phyloP scores from a whole-genome alignment of 2,329 filamentous ascomycete species.

The Penicillium sp. region DNA sequence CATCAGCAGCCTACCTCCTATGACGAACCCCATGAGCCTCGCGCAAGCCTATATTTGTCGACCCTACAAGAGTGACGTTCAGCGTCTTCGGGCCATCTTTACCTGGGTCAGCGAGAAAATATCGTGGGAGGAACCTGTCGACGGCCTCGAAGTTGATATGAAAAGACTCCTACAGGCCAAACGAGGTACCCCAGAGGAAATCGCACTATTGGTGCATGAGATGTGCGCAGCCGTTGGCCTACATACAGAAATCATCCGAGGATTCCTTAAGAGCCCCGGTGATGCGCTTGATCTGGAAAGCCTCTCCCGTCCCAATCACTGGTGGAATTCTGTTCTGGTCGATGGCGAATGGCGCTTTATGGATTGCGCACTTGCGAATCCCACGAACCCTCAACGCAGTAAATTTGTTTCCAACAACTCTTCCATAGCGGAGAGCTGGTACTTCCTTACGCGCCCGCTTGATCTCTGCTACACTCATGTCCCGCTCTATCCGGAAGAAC shows the following conservation, averaged over 20 bases:
- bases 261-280: slow-evolving; percentile 87
- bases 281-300: slow-evolving; percentile 78
- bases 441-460: slow-evolving; percentile 84
- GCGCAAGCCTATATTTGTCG: slow-evolving; percentile 91
- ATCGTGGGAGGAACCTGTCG: slow-evolving; percentile 91
- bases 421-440: slow-evolving; percentile 79
- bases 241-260: slow-evolving; percentile 80
- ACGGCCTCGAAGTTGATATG: slow-evolving; percentile 74
- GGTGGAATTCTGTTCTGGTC: slow-evolving; percentile 93
- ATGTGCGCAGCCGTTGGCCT: slow-evolving; percentile 92
- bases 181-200: slow-evolving; percentile 83
- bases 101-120: slow-evolving; percentile 97
- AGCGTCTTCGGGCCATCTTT: slow-evolving; percentile 89
- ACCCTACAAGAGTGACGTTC: slow-evolving; percentile 90
- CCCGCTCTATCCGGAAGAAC: slow-evolving; percentile 80
- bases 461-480: slow-evolving; percentile 97
- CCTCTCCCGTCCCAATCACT: slow-evolving; percentile 88
- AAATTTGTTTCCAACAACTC: slow-evolving; percentile 72
- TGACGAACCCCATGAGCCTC: slow-evolving; percentile 76
- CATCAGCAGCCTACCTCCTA: slow-evolving; percentile 76
- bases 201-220: slow-evolving; percentile 80
- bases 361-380: slow-evolving; percentile 87
- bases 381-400: slow-evolving; percentile 78
- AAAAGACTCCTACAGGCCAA: slow-evolving; percentile 80
- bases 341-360: slow-evolving; percentile 96